Conservation (phyloP, 257 asterid species). For the Ophiorrhiza pumila region DNA sequence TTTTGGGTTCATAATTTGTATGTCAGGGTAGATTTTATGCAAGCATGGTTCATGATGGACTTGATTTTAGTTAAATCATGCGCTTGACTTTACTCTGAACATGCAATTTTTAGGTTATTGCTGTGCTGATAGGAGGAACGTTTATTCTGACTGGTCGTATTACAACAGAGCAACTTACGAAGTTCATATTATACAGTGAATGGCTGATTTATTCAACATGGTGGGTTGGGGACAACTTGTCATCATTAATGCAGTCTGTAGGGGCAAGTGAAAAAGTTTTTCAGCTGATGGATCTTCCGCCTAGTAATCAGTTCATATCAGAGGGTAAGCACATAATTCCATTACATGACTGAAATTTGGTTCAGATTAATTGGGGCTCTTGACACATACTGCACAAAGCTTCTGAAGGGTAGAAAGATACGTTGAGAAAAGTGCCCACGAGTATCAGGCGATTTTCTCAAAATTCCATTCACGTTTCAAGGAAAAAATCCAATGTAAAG, state of each 20-base stretch:
- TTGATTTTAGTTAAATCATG: background rate
- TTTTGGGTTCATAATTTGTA: background rate
- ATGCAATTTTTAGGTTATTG: constrained; percentile 62
- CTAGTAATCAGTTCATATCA: constrained; percentile 66
- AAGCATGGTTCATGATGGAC: background rate
- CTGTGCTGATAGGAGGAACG: constrained; percentile 95
- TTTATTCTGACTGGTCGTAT: constrained; percentile 83
- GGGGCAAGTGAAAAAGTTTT: constrained; percentile 99
- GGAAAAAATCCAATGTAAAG: too few relatives aligned
- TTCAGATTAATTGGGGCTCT: constrained; percentile 6
- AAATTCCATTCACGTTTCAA: background rate
- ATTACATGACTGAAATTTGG: background rate
- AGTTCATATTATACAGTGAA: constrained; percentile 93
- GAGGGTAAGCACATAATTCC: constrained; percentile 41
- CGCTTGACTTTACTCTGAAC: constrained; percentile 1
- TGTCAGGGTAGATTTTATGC: background rate
- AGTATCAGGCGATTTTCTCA: background rate
- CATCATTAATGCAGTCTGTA: constrained; percentile 88
- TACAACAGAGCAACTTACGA: constrained; percentile 94
- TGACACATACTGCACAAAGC: background rate
- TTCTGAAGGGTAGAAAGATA: background rate
- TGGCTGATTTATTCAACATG: constrained; percentile 97
- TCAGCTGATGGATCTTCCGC: constrained; percentile 65
- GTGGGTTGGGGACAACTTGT: constrained; percentile 95
- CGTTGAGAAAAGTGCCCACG: background rate